These are phyloP conservation scores for Corniculantispora saksenae DNA, from an alignment of 2,329 filamentous ascomycete genomes.

Conservation along the genomic window DNA sequence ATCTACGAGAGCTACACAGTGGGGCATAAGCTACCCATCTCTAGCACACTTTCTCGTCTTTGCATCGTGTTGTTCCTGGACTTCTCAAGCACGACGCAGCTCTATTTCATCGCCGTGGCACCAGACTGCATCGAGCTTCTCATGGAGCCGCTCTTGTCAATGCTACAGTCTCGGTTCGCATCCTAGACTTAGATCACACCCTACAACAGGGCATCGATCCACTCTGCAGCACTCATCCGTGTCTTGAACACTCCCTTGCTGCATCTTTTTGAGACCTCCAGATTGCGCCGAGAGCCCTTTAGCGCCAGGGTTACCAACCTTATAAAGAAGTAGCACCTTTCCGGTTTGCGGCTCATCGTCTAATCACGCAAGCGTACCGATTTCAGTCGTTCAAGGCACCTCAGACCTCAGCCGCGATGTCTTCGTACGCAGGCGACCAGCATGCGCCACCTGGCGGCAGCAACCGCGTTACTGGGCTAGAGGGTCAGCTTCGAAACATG, in stretches of 20 bases:
- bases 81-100: background rate
- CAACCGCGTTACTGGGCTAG: constrained; percentile 39
- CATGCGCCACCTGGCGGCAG: background rate
- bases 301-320: too few relatives aligned
- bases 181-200: background rate
- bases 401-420: background rate
- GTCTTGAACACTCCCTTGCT: background rate
- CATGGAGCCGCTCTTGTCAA: background rate
- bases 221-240: background rate
- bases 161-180: background rate
- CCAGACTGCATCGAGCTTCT: background rate
- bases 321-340: background rate
- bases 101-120: background rate
- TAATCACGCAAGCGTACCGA: background rate
- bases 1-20: constrained; percentile 2
- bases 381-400: background rate
- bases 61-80: background rate
- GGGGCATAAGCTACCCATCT: constrained; percentile 10
- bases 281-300: background rate
- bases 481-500: constrained; percentile 60
- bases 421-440: background rate
- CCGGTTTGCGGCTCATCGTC: too few relatives aligned
- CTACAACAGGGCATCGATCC: background rate
- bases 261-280: background rate
- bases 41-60: background rate